Evolutionary conservation across 371 early-diverging fungal genomes (phyloP), one percentile per base, ranked within the genome.

Genomic region (Rhizopus stolonifer): DNA sequence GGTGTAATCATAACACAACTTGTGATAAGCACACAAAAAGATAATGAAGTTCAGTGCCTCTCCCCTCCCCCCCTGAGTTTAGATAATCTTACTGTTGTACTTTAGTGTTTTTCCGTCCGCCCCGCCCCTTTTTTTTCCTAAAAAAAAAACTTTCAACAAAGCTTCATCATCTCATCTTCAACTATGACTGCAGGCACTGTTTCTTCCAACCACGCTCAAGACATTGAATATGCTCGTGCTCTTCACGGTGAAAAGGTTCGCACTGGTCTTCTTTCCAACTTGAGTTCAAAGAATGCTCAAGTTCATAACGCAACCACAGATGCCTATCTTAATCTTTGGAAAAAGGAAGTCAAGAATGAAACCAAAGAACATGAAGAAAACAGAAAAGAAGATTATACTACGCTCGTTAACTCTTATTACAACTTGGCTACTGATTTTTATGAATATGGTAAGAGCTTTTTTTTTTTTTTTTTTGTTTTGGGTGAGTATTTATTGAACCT

Each of bases 361-460:
- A 74, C 67, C 29, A 70, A 74, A 46, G 77, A 73, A 19, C 78
- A 76, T 34, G 77, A 77, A 40, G 55, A 61, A 31, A 76, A 80
- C 55, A 74, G 90, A 52, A 62, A 72, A n/a, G 55, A 58, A 45
- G 73, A 82, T 49, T 89, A 88, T 69, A 88, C 86, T 52, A 70
- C 69, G 21, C 72, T 91, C 56, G 85, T 88, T 56, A 91, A 91
- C 69, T 81, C 88, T 31, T 91, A 87, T 61, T 91, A 91, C 55
- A 86, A 90, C 65, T 77, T 90, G 62, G 87, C 85, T 31, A 91
- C 91, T n/a, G 91, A 91, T 56, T 89, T 91, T 55, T 91, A 90
- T 70, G 89, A 88, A 74, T 84, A 83, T 51, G 70, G 71, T 69
- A 66, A 56, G 31, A 31, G 7, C 31, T 10, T 29, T 29, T 29